A percentile compares a stretch with the other conserved stretches of the same genome.
phyloP scores from a whole-genome alignment of 1,284 basidiomycete species.

The Kalmanozyma brasiliensis region DNA sequence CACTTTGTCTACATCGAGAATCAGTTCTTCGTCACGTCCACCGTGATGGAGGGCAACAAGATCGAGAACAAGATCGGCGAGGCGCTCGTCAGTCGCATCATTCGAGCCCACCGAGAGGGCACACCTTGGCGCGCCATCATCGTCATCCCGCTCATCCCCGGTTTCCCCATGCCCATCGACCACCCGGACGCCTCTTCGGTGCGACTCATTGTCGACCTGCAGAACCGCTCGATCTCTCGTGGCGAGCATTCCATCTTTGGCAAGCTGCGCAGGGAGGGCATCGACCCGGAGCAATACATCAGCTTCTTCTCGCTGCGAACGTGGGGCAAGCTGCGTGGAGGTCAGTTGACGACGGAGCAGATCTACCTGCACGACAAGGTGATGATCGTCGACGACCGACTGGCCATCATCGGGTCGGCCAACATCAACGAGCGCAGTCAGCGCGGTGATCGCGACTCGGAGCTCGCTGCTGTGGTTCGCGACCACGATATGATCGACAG shows the following conservation, averaged over 20 bases:
- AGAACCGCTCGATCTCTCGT: conserved; percentile 86
- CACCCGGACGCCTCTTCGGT: conserved; percentile 90
- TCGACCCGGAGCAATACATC: conserved; percentile 89
- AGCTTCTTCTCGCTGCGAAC: conserved; percentile 89
- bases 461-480: conserved; percentile 88
- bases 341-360: conserved; percentile 88
- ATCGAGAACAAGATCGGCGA: conserved; percentile 96
- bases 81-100: conserved; percentile 89
- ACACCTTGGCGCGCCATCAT: conserved; percentile 92
- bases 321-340: conserved; percentile 90
- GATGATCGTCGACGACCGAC: conserved; percentile 94
- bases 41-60: conserved; percentile 83
- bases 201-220: conserved; percentile 67
- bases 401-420: conserved; percentile 98
- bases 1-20: conserved; percentile 80
- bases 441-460: conserved; percentile 94
- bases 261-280: conserved; percentile 84
- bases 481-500: conserved; percentile 95
- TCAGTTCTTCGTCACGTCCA: conserved; percentile 98
- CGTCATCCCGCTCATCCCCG: conserved; percentile 89
- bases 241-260: conserved; percentile 93
- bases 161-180: conserved; percentile 93
- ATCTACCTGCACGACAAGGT: conserved; percentile 70
- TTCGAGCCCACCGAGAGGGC: conserved; percentile 84
- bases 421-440: conserved; percentile 98